These are phyloP conservation scores for Ulota crispa DNA, from an alignment of 225 moss, liverwort and hornwort genomes.

Conservation along the genomic window DNA sequence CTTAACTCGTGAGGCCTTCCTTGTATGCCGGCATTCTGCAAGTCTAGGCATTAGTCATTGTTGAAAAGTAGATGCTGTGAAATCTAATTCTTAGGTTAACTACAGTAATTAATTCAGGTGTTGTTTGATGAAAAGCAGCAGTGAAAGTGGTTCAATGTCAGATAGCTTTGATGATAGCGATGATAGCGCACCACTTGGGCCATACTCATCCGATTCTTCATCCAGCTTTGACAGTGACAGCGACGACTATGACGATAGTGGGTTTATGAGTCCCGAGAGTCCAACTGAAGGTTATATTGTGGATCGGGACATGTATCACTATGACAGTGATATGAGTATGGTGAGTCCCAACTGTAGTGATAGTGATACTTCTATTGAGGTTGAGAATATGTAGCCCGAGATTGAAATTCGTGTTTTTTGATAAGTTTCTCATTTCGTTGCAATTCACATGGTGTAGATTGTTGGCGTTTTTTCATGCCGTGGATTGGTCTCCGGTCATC, in stretches of 20 bases:
- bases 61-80: not conserved
- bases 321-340: slow-evolving; percentile 50
- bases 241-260: slow-evolving; percentile 46
- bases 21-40: not conserved
- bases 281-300: slow-evolving; percentile 35
- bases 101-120: slow-evolving; percentile 27
- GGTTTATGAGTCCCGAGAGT: slow-evolving; percentile 38
- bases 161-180: slow-evolving; percentile 54
- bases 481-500: slow-evolving; percentile 8
- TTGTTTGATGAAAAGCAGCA: slow-evolving; percentile 43
- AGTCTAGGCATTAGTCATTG: not conserved
- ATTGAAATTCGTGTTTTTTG: slow-evolving; percentile 7
- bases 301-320: slow-evolving; percentile 41
- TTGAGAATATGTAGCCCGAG: slow-evolving; percentile 18
- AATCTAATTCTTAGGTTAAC: not conserved
- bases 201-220: slow-evolving; percentile 51
- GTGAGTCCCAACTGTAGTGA: slow-evolving; percentile 34
- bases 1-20: not conserved
- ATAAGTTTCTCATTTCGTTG: slow-evolving; percentile 7
- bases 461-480: slow-evolving; percentile 12
- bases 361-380: slow-evolving; percentile 22
- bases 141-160: slow-evolving; percentile 45
- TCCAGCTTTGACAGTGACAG: slow-evolving; percentile 46
- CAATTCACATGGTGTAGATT: slow-evolving; percentile 8
- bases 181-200: slow-evolving; percentile 49